Conservation (phyloP, 352 stramenopile species). For the Phytophthora kernoviae region DNA sequence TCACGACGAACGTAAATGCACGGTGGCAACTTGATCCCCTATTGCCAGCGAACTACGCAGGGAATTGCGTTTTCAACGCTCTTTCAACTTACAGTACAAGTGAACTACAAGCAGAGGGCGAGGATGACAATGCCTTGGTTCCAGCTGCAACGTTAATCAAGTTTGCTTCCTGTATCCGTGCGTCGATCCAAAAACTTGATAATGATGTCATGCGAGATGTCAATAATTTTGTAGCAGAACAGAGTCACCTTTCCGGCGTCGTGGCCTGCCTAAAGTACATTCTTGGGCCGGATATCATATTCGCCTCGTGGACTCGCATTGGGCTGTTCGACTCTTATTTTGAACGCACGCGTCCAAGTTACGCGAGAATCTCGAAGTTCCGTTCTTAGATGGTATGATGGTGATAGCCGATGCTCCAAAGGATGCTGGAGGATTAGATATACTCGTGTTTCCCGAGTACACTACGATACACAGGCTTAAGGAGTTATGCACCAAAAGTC, state of each 20-base stretch:
- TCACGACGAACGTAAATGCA: constrained; percentile 47
- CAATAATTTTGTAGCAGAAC: constrained; percentile 6
- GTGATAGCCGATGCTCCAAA: constrained; percentile 6
- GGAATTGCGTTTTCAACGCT: constrained; percentile 51
- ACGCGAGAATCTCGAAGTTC: constrained; percentile 9
- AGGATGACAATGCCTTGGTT: background rate
- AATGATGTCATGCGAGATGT: constrained; percentile 3
- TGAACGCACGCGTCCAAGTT: constrained; percentile 4
- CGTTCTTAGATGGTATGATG: constrained; percentile 14
- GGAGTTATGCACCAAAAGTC: background rate
- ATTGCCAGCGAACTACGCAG: constrained; percentile 40
- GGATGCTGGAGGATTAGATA: background rate
- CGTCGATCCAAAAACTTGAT: background rate
- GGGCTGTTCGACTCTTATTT: constrained; percentile 18
- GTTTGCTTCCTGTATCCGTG: constrained; percentile 31
- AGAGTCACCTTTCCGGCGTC: background rate
- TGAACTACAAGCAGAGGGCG: constrained; percentile 18
- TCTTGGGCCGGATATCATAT: constrained; percentile 16
- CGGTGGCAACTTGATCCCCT: constrained; percentile 41
- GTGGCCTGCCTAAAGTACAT: constrained; percentile 11
- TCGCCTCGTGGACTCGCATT: constrained; percentile 16
- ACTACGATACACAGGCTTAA: constrained; percentile 9
- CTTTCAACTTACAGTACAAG: constrained; percentile 28
- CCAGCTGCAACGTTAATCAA: constrained; percentile 2
- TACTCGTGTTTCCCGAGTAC: constrained; percentile 2